These are phyloP conservation scores for Grosmannia serpens DNA, from an alignment of 2,329 filamentous ascomycete species.

Conservation along the genomic window DNA sequence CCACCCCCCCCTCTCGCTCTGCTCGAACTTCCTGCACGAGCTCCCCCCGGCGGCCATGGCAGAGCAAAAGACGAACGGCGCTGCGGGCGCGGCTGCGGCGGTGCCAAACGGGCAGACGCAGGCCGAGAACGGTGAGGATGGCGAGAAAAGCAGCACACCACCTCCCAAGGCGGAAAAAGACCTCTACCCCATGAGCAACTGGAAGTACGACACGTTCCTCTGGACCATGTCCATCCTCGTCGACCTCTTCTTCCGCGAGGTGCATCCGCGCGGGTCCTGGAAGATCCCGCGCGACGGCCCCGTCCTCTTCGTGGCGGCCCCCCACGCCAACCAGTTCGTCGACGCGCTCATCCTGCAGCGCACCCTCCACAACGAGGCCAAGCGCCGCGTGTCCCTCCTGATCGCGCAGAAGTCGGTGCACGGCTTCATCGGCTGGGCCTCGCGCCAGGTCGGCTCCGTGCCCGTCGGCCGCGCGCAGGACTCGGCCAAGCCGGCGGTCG, in stretches of 20 bases:
- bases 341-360: constrained; percentile 91
- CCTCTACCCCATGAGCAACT: constrained; percentile 57
- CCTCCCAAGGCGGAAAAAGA: constrained; percentile 23
- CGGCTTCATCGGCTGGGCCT: constrained; percentile 82
- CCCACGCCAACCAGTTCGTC: constrained; percentile 97
- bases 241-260: constrained; percentile 96
- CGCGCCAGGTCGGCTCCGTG: constrained; percentile 75
- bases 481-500: constrained; percentile 64
- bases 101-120: background rate
- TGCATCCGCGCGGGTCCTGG: constrained; percentile 91
- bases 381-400: constrained; percentile 80
- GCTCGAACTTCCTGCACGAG: background rate
- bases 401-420: constrained; percentile 94
- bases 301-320: constrained; percentile 89
- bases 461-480: constrained; percentile 92
- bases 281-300: constrained; percentile 82
- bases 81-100: background rate
- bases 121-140: background rate
- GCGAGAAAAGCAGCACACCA: background rate
- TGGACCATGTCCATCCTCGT: constrained; percentile 72
- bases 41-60: background rate
- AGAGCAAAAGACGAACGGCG: background rate
- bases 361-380: constrained; percentile 74
- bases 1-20: too few species aligned
- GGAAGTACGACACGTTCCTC: constrained; percentile 67